Conservation (phyloP, 2,329 filamentous ascomycete species). For the Neurospora sp. region DNA sequence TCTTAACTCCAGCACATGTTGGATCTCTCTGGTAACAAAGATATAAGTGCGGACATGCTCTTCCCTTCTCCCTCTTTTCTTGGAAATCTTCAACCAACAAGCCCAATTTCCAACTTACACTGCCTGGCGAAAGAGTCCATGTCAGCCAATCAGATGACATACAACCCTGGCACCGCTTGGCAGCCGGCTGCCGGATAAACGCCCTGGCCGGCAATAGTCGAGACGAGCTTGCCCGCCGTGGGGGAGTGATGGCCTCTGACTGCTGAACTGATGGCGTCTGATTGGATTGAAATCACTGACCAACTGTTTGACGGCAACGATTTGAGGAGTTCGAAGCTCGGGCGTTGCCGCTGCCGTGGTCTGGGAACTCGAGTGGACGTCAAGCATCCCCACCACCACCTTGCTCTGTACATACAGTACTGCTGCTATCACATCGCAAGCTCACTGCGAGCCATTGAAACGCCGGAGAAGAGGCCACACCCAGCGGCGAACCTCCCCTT, state of each 20-base stretch:
- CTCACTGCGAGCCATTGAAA: constrained; percentile 22
- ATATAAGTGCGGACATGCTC: background rate
- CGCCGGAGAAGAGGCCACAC: constrained; percentile 20
- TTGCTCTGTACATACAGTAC: background rate
- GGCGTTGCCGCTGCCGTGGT: background rate
- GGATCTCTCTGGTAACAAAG: background rate
- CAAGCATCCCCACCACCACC: background rate
- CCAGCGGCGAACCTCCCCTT: constrained; percentile 15
- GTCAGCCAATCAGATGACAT: background rate
- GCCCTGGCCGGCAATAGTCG: background rate
- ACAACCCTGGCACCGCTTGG: background rate
- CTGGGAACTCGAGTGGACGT: constrained; percentile 2
- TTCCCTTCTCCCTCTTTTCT: background rate
- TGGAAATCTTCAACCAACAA: background rate
- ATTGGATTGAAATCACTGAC: background rate
- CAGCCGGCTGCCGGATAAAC: background rate
- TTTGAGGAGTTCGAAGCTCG: background rate
- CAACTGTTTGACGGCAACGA: background rate
- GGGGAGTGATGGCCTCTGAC: background rate
- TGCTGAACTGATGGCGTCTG: background rate
- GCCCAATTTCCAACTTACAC: background rate
- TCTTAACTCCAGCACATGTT: background rate
- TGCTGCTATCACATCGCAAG: constrained; percentile 7
- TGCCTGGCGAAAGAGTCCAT: background rate
- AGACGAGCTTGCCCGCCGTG: background rate